Base-by-base conservation (phyloP, 2,329 filamentous ascomycete species). In the Aspergillus jensenii region DNA sequence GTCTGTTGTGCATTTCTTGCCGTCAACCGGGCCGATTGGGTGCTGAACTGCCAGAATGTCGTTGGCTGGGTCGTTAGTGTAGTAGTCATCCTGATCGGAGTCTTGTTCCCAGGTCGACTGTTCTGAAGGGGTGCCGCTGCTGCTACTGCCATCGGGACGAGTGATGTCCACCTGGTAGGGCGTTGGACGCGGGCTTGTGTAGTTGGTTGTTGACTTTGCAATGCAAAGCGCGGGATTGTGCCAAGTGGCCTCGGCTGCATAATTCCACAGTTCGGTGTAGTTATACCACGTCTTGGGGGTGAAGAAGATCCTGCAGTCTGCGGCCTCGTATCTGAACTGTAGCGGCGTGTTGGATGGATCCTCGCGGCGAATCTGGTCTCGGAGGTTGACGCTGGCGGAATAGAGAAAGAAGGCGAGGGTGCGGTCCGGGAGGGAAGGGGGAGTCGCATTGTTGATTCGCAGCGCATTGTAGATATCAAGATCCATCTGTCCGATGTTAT, bases 261-360 rank as follows among this genome's bases (percentile, higher is more conserved):
- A 33, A 12, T 33, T 33, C 39, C 39, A 41, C 6, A 41, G 17
- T 9, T 41, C 17, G 39, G 39, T 19, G 19, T 6, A 41, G n/a
- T 19, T 41, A 2, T 41, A 41, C 39, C 39, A 41, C 9, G 39
- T 41, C 8, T 17, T 15, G 5, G 39, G 39, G 3, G 84, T 84
- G 59, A 81, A 86, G 67, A 79, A 87, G 14, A 88, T 68, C 3
- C 84, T 76, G 61, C 85, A 88, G 62, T 84, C 81, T 1, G 85
- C 82, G 0, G 82, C 79, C 60, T 86, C 81, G 55, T 84, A 82
- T 8, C 7, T 8, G 31, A 33, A 33, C 31, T 33, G 31, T 0
- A 33, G 31, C 7, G 31, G 6, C 31, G 31, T 33, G 7, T 12
- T 8, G 7, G 7, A 8, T 1, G 7, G 7, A 5, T 78, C 77